Evolutionary conservation across 805 yeast genomes (phyloP), one percentile per base, ranked within the genome.

Genomic region (Citeromyces matritensis): DNA sequence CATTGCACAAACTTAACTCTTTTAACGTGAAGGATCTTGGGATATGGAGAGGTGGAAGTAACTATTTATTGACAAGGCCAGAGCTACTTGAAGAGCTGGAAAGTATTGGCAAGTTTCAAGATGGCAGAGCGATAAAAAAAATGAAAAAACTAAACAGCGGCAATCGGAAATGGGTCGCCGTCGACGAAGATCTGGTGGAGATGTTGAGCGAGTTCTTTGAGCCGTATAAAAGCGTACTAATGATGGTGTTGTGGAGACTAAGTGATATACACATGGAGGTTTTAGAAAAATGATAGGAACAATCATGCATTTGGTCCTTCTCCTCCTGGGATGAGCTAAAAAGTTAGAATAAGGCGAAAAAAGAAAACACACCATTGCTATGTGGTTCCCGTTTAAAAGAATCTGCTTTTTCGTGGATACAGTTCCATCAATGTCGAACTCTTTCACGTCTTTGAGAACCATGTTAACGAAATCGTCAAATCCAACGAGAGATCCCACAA

Each of bases 401-500:
- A 80, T 73, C 43, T 63, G 69, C 35, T 75, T 64, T 15, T 69
- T 62, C 13, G 59, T 62, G 23, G 57, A 62, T 27, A 60, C 55
- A 4, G 65, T 65, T 24, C 61, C 63, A 27, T 51, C 57, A 32
- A 63, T 69, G 4, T 47, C 46, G 29, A 52, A 58, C 43, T 82
- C 94, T 6, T 65, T 65, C 24, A 79, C 96, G 43, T 86, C 76
- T 42, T 80, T 81, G 32, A 91, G 63, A 8, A 91, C 94, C 53
- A 86, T 73, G 48, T 83, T 91, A 37, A 91, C 96, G 44, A 78
- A 88, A 53, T 91, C 97, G 50, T 91, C 98, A 52, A 88, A 88
- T 1, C 97, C 97, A 19, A 79, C 69, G 32, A 91, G 60, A 4
- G 74, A 82, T 1, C 98, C 98, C n/a, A 69, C 65, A 49, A 84